Percentiles rank a stretch among this genome's conserved stretches.
These are phyloP conservation scores for Penicillium herquei DNA, from an alignment of 495 filamentous ascomycete species.

Conservation along the genomic window DNA sequence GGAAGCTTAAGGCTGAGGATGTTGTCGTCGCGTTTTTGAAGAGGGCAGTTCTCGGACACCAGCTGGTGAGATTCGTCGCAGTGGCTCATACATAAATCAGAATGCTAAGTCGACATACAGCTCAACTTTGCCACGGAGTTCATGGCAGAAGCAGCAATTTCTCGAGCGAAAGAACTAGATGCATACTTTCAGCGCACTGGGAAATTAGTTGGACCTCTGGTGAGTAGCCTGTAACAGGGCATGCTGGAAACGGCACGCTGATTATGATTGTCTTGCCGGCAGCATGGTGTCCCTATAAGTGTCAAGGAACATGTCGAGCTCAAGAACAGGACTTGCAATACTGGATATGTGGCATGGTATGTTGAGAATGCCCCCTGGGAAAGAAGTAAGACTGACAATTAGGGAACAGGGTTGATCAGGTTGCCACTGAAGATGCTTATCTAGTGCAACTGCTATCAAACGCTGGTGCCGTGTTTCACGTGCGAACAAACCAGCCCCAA, in stretches of 20 bases:
- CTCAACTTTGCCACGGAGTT: slow-evolving; percentile 68
- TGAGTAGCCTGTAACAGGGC: slow-evolving; percentile 8
- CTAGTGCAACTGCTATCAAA: slow-evolving; percentile 32
- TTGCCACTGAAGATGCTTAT: slow-evolving; percentile 35
- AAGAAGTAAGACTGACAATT: background rate
- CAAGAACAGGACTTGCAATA: slow-evolving; percentile 41
- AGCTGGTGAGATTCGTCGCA: slow-evolving; percentile 37
- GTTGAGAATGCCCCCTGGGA: background rate
- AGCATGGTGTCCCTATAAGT: slow-evolving; percentile 67
- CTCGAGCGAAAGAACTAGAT: slow-evolving; percentile 59
- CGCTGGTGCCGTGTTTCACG: slow-evolving; percentile 57
- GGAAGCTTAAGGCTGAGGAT: slow-evolving; percentile 52
- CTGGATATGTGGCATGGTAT: slow-evolving; percentile 41
- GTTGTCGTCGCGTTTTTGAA: slow-evolving; percentile 63
- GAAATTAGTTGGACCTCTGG: slow-evolving; percentile 39
- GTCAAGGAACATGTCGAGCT: slow-evolving; percentile 68
- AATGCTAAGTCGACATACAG: slow-evolving; percentile 14
- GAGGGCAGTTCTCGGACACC: slow-evolving; percentile 58
- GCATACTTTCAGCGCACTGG: slow-evolving; percentile 38
- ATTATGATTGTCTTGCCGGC: slow-evolving; percentile 25
- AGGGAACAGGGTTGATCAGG: slow-evolving; percentile 29
- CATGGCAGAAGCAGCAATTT: slow-evolving; percentile 59
- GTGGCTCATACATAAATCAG: background rate
- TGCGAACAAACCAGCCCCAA: slow-evolving; percentile 63
- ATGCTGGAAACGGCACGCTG: background rate